Conservation (phyloP, 129 eudicot species). For the Arctium lappa region DNA sequence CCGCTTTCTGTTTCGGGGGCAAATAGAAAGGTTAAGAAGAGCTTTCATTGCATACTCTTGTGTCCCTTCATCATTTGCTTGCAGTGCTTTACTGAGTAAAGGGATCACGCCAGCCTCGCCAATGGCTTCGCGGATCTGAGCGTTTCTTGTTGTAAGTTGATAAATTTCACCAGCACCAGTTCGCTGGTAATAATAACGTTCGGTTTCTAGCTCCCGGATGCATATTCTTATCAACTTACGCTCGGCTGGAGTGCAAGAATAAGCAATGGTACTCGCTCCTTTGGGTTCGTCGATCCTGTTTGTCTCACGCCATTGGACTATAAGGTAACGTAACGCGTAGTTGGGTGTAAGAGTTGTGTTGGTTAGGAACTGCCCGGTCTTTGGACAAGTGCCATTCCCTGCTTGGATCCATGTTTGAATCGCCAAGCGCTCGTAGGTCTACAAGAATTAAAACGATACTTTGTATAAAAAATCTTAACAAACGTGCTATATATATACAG, state of each 20-base stretch:
- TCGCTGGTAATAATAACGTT: slow-evolving; percentile 41
- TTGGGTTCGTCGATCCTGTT: slow-evolving; percentile 61
- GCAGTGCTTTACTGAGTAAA: slow-evolving; percentile 42
- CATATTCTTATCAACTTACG: slow-evolving; percentile 45
- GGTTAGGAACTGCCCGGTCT: slow-evolving; percentile 54
- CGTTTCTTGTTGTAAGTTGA: slow-evolving; percentile 65
- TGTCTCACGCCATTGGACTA: slow-evolving; percentile 69
- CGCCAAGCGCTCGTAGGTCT: slow-evolving; percentile 71
- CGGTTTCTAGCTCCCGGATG: slow-evolving; percentile 40
- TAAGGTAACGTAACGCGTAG: slow-evolving; percentile 61
- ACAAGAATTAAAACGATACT: slow-evolving; percentile 5
- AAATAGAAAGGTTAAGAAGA: slow-evolving; percentile 74
- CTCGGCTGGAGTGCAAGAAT: slow-evolving; percentile 59
- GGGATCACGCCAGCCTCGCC: slow-evolving; percentile 87
- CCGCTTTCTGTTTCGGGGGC: slow-evolving; percentile 57
- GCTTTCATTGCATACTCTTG: slow-evolving; percentile 73
- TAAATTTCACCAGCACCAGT: slow-evolving; percentile 67
- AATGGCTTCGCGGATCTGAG: slow-evolving; percentile 71
- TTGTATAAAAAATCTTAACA: not conserved
- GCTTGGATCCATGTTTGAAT: slow-evolving; percentile 73
- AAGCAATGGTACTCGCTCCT: slow-evolving; percentile 39
- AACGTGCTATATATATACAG: not conserved
- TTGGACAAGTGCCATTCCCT: slow-evolving; percentile 67
- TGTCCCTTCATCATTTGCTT: slow-evolving; percentile 47
- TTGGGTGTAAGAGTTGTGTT: slow-evolving; percentile 58